phyloP scores from a whole-genome alignment of 495 filamentous ascomycete genomes.

The Delitschia confertaspora region DNA sequence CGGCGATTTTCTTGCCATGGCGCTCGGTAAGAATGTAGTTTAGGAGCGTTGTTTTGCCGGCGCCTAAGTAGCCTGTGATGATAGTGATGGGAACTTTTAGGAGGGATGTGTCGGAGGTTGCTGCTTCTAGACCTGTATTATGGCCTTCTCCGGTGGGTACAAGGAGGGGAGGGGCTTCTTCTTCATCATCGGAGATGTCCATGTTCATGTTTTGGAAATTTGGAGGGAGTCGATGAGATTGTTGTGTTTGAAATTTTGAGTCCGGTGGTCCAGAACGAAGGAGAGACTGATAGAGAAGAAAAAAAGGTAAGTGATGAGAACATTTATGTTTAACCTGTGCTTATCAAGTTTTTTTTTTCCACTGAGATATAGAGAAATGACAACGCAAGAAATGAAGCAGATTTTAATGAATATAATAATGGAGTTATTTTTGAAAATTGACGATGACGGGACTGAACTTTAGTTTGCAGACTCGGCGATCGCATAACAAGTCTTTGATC shows the following conservation, averaged over 20 bases:
- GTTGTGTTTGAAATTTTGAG: neutral
- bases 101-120: constrained; percentile 35
- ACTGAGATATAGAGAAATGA: too few species aligned
- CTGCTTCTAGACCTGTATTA: constrained; percentile 24
- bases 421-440: too few species aligned
- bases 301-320: too few species aligned
- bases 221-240: neutral
- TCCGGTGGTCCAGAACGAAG: too few species aligned
- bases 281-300: too few species aligned
- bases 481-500: too few species aligned
- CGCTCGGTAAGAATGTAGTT: constrained; percentile 91
- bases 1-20: constrained; percentile 94
- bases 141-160: constrained; percentile 44
- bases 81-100: constrained; percentile 86
- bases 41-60: constrained; percentile 89
- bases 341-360: too few species aligned
- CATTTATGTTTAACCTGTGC: too few species aligned
- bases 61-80: constrained; percentile 85
- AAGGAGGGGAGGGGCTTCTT: constrained; percentile 65
- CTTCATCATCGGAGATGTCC: constrained; percentile 49
- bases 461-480: too few species aligned
- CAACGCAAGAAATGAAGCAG: too few species aligned
- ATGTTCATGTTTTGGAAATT: constrained; percentile 23
- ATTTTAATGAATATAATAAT: too few species aligned
- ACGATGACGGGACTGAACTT: too few species aligned